A percentile compares a stretch with the other conserved stretches of the same genome.
These are phyloP conservation scores for Evernia prunastri DNA, from an alignment of 495 filamentous ascomycete species.

Conservation along the genomic window DNA sequence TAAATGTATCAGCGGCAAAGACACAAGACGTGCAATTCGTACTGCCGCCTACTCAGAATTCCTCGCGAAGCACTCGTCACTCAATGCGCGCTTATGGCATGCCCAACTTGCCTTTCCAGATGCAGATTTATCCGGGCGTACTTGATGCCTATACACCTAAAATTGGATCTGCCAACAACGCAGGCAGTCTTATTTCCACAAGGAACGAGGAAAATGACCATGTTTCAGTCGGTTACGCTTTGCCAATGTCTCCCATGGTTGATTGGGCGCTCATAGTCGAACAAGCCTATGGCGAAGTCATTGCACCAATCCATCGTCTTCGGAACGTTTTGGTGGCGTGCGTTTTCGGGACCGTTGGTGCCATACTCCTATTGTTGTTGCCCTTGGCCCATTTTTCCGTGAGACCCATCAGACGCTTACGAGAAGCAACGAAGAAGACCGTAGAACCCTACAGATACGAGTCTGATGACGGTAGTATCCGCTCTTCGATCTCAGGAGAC, in stretches of 20 bases:
- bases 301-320: slow-evolving; percentile 63
- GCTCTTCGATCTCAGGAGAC: slow-evolving; percentile 33
- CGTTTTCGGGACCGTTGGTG: slow-evolving; percentile 73
- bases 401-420: slow-evolving; percentile 69
- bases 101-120: slow-evolving; percentile 47
- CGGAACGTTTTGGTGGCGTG: slow-evolving; percentile 73
- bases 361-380: slow-evolving; percentile 59
- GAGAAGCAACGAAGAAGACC: slow-evolving; percentile 70
- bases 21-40: slow-evolving; percentile 33
- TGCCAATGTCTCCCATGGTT: slow-evolving; percentile 55
- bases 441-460: slow-evolving; percentile 49
- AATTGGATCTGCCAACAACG: slow-evolving; percentile 48
- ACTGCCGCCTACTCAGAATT: slow-evolving; percentile 32
- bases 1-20: slow-evolving; percentile 14
- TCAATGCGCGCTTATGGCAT: slow-evolving; percentile 28
- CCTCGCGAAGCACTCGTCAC: slow-evolving; percentile 31
- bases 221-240: slow-evolving; percentile 68
- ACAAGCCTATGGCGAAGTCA: slow-evolving; percentile 65
- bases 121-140: slow-evolving; percentile 51
- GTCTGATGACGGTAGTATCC: slow-evolving; percentile 31
- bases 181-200: slow-evolving; percentile 57
- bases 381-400: slow-evolving; percentile 76
- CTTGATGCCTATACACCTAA: slow-evolving; percentile 44
- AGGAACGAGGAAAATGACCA: slow-evolving; percentile 57
- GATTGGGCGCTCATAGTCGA: slow-evolving; percentile 81